These are phyloP conservation scores for Cercospora berteroae DNA, from an alignment of 2,329 filamentous ascomycete species.

Conservation along the genomic window DNA sequence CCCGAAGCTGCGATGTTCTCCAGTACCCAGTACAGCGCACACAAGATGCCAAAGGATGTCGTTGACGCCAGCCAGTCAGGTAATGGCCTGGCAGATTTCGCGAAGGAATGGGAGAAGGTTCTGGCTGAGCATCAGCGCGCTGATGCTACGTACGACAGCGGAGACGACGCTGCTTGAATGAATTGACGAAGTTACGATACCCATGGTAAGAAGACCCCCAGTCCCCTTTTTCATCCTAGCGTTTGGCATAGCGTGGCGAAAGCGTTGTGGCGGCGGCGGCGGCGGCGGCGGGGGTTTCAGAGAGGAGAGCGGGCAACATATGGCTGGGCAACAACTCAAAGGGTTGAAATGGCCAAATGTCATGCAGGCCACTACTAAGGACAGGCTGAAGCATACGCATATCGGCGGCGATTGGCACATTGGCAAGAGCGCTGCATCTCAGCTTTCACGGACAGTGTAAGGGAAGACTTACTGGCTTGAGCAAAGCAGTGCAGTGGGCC, in stretches of 20 bases:
- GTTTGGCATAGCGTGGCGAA: background rate
- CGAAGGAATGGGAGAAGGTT: conserved; percentile 50
- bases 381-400: background rate
- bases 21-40: conserved; percentile 85
- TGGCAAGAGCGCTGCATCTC: background rate
- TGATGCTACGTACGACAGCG: conserved; percentile 32
- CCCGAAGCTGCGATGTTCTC: conserved; percentile 85
- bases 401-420: background rate
- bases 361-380: background rate
- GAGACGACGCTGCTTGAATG: conserved; percentile 26
- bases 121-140: conserved; percentile 43
- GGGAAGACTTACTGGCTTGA: background rate
- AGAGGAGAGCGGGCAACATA: background rate
- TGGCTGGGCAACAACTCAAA: background rate
- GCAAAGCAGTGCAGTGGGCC: background rate
- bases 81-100: conserved; percentile 70
- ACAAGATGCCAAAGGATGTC: conserved; percentile 92
- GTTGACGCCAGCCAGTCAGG: conserved; percentile 61
- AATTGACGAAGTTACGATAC: background rate
- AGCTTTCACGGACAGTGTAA: background rate
- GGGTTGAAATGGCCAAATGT: background rate
- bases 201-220: background rate
- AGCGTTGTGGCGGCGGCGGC: background rate
- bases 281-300: background rate
- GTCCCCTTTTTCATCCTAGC: background rate